phyloP scores from a whole-genome alignment of 768 basidiomycete genomes.

The Rhodosporidiobolus odoratus region DNA sequence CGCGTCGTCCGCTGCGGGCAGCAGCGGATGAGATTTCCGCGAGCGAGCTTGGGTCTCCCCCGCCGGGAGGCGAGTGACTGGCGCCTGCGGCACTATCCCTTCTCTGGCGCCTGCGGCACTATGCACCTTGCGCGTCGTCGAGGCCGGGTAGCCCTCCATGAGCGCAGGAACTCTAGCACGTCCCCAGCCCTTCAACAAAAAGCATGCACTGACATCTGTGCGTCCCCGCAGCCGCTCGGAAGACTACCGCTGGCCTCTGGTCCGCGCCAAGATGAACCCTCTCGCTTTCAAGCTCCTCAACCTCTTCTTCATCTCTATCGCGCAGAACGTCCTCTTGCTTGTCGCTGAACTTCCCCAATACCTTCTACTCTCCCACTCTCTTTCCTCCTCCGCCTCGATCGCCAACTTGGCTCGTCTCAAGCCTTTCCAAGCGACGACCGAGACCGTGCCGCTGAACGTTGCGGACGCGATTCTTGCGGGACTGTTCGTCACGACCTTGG shows the following conservation, averaged over 20 bases:
- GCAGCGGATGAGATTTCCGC: no score
- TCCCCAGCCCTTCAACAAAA: no score
- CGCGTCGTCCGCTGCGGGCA: no score
- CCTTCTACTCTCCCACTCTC: conserved; percentile 45
- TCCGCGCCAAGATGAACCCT: conserved; percentile 58
- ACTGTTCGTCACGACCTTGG: conserved; percentile 59
- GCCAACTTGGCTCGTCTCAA: conserved; percentile 43
- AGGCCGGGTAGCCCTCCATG: no score
- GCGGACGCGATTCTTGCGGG: conserved; percentile 63
- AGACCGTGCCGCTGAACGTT: conserved; percentile 54
- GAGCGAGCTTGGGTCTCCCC: no score
- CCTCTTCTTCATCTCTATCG: conserved; percentile 52
- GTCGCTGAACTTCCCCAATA: conserved; percentile 52
- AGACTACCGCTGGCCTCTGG: conserved; percentile 84
- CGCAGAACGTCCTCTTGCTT: conserved; percentile 76
- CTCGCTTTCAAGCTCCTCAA: conserved; percentile 56
- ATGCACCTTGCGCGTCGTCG: no score
- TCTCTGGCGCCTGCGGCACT: no score
- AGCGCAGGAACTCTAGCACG: no score
- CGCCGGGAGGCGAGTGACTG: no score
- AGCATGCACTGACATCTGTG: no score
- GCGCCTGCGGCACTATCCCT: no score
- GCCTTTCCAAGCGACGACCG: conserved; percentile 56
- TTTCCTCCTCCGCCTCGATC: conserved; percentile 31
- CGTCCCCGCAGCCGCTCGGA: conserved; percentile 51